Evolutionary conservation across 2,329 filamentous ascomycete genomes (phyloP).

Genomic region (Mariannaea sp.): DNA sequence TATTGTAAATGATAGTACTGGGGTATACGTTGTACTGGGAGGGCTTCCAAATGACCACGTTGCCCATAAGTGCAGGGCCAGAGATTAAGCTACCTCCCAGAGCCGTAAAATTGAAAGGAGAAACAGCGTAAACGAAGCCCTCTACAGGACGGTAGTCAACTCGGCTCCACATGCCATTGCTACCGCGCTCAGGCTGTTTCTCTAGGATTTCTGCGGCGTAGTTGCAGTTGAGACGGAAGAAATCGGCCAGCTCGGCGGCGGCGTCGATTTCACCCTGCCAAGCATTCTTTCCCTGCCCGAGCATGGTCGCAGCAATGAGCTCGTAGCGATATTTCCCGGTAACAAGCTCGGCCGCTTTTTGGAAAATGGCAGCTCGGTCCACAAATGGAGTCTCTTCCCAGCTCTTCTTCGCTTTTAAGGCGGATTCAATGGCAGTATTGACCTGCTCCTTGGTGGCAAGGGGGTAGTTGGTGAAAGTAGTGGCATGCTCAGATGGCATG

Average conservation of each 20-base stretch:
- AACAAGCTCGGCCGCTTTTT: conserved; percentile 92
- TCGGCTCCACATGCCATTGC: conserved; percentile 57
- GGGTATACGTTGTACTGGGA: conserved; percentile 83
- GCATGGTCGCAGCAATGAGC: conserved; percentile 92
- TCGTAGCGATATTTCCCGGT: conserved; percentile 93
- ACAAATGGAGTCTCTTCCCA: conserved; percentile 89
- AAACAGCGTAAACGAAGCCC: conserved; percentile 92
- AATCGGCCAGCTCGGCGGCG: conserved; percentile 89
- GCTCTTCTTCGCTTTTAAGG: conserved; percentile 77
- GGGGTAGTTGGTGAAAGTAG: conserved; percentile 43
- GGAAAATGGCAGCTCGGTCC: conserved; percentile 89
- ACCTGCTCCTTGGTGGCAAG: conserved; percentile 42
- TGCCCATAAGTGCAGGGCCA: conserved; percentile 85
- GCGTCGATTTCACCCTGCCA: conserved; percentile 98
- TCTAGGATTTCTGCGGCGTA: conserved; percentile 66
- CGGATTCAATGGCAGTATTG: conserved; percentile 72
- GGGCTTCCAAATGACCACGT: conserved; percentile 96
- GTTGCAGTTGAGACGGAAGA: conserved; percentile 90
- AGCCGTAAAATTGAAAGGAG: conserved; percentile 95
- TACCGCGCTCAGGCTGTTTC: conserved; percentile 42
- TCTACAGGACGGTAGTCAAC: conserved; percentile 90
- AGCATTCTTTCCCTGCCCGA: conserved; percentile 96
- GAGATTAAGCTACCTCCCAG: conserved; percentile 86
- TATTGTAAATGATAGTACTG: conserved; percentile 88
- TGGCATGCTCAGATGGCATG: conserved; percentile 43